Conservation (phyloP, 345 rosid species). For the Hibiscus trionum region DNA sequence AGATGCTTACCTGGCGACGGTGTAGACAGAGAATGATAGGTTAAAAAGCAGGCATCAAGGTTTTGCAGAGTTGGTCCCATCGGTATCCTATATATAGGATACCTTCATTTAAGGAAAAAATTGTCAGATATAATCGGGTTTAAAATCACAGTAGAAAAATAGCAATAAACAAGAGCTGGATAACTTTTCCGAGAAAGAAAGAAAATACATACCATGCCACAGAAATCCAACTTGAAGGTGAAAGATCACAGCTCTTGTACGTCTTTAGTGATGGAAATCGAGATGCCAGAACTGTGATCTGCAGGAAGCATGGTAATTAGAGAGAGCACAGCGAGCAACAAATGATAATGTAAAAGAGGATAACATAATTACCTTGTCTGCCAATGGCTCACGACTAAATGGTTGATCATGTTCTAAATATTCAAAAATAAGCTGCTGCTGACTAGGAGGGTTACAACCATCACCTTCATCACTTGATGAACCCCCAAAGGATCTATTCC, state of each 20-base stretch:
- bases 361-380: slow-evolving; percentile 52
- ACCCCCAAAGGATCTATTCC: slow-evolving; percentile 36
- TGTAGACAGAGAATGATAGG: slow-evolving; percentile 61
- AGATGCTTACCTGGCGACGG: slow-evolving; percentile 29
- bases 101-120: slow-evolving; percentile 27
- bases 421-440: slow-evolving; percentile 46
- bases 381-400: slow-evolving; percentile 73
- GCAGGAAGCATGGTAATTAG: slow-evolving; percentile 10
- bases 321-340: background rate
- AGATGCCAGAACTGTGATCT: slow-evolving; percentile 74
- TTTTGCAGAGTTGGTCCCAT: slow-evolving; percentile 80
- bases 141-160: no score
- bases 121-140: background rate
- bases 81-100: slow-evolving; percentile 84
- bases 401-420: slow-evolving; percentile 75
- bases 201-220: slow-evolving; percentile 68
- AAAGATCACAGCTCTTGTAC: slow-evolving; percentile 71
- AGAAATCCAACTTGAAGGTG: slow-evolving; percentile 84
- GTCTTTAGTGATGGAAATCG: slow-evolving; percentile 65
- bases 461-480: slow-evolving; percentile 71
- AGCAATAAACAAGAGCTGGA: background rate
- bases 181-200: background rate
- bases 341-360: background rate
- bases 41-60: slow-evolving; percentile 86
- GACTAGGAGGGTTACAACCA: slow-evolving; percentile 38